Base-by-base conservation (phyloP, 192 early-diverging fungal species). In the Linnemannia schmuckeri region DNA sequence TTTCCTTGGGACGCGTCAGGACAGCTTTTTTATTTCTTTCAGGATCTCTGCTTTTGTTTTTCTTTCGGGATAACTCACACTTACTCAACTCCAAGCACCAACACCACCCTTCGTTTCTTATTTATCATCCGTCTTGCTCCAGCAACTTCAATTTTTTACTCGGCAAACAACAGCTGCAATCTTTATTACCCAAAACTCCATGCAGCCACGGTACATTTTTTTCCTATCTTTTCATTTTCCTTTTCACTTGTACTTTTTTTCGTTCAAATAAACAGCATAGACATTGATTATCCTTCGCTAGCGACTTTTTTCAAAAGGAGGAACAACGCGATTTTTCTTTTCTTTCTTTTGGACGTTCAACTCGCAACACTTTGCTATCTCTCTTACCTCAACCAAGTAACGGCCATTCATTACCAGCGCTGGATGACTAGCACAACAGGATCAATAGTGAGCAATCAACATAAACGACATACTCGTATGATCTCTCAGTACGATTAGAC, bases 231-330 rank as follows among this genome's bases (percentile, higher is more conserved):
- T 61, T 30, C n/a, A 9, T 61, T 61, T 55, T 27, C 55, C n/a
- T 57, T 17, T n/a, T 61, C 55, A 61, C 55, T 27, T 61, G 22
- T 61, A 61, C 55, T 61, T 61, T 61, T 27, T 61, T 27, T 61
- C 54, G 54, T 61, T n/a, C 55, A 61, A 61, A 61, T 61, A 61
- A 61, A 61, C 55, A 61, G 49, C 55, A 61, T 61, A 24, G n/a
- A 27, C 55, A 61, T 61, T 27, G n/a, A 61, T 10, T 4, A n/a
- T 27, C 22, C 6, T 10, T 27, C 55, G n/a, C n/a, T 6, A 6
- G n/a, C 17, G 22, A 61, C 2, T 24, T 4, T 61, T 30, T n/a
- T 46, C 44, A 46, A 46, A 2, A 10, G 2, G 15, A 46, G 3
- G 44, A 12, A 46, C 2, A 13, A 13, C 44, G 10, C 9, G 44